Evolutionary conservation across 2,329 filamentous ascomycete species (phyloP).

Genomic region (Periconia macrospinosa): DNA sequence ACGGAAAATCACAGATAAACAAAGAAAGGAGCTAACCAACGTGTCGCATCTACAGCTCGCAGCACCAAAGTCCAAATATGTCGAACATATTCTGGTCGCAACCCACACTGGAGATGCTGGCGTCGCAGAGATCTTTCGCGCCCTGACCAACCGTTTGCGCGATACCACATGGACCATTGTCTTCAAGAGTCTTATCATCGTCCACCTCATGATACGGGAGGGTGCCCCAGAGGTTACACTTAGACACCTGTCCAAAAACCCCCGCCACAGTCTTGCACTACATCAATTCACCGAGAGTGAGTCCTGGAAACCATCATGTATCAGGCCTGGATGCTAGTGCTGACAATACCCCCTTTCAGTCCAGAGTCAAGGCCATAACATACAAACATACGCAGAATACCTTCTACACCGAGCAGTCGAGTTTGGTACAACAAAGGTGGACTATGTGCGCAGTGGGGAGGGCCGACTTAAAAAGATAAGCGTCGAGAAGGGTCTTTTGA

Average conservation of each 20-base stretch:
- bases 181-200: slow-evolving; percentile 94
- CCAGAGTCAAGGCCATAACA: slow-evolving; percentile 93
- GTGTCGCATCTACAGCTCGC: slow-evolving; percentile 66
- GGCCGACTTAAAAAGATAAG: slow-evolving; percentile 80
- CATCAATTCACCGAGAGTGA: slow-evolving; percentile 90
- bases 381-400: slow-evolving; percentile 88
- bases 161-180: slow-evolving; percentile 99
- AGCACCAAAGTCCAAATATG: slow-evolving; percentile 97
- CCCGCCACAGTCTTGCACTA: slow-evolving; percentile 75
- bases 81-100: slow-evolving; percentile 94
- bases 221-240: slow-evolving; percentile 88
- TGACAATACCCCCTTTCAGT: slow-evolving; percentile 58
- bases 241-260: slow-evolving; percentile 78
- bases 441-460: slow-evolving; percentile 85
- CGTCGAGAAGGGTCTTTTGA: slow-evolving; percentile 87
- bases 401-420: slow-evolving; percentile 79
- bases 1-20: neutral
- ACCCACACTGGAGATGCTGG: slow-evolving; percentile 94
- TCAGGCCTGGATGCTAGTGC: slow-evolving; percentile 19
- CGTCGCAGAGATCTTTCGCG: slow-evolving; percentile 93
- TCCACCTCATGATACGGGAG: slow-evolving; percentile 97
- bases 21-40: neutral
- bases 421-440: slow-evolving; percentile 80
- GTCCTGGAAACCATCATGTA: slow-evolving; percentile 32
- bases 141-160: slow-evolving; percentile 81